Base-by-base conservation (phyloP, 306 rosid genomes). In the Carpinus viminea region DNA sequence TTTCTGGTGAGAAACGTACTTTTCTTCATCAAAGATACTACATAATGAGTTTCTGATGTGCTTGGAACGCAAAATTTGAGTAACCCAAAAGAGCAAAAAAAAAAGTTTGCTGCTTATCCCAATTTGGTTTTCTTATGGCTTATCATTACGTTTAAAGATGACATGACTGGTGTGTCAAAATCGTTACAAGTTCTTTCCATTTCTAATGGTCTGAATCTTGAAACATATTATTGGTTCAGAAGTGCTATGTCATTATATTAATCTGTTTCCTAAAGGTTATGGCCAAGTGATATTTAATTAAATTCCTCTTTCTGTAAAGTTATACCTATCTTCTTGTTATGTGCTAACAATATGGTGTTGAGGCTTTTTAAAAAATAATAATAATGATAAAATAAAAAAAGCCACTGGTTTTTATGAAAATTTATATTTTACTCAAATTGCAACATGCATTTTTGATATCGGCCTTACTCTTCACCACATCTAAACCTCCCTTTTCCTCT, bases 1-100 rank as follows among this genome's bases (percentile, higher is more conserved):
- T 87, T 52, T 61, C 82, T 13, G 93, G 91, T 89, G 51, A 61
- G 70, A 17, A 36, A 16, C 17, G 1, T 47, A 68, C 51, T 13
- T 41, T 7, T 18, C 2, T 18, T 72, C 38, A 15, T 53, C 45
- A 17, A 31, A 28, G 47, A 28, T 52, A 9, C 13, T 31, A 3
- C 24, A 68, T 16, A 41, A 68, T 20, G 41, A 68, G 7, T 68
- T 41, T 1, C 20, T 66, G 50, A 38, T 28, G 26, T 34, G 10
- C 15, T 17, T 18, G 20, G 3, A 18, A 38, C 38, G 13, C 26
- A 36, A 36, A 36, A 34, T 34, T 17, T 65, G 11, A 62, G 45
- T 62, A 62, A 62, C 31, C 46, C 17, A 17, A 66, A 26, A 4
- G 62, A n/a, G 34, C 26, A 21, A 21, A 3, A 21, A 59, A 11